phyloP scores from a whole-genome alignment of 2,329 filamentous ascomycete species.

The Phialophora chinensis region DNA sequence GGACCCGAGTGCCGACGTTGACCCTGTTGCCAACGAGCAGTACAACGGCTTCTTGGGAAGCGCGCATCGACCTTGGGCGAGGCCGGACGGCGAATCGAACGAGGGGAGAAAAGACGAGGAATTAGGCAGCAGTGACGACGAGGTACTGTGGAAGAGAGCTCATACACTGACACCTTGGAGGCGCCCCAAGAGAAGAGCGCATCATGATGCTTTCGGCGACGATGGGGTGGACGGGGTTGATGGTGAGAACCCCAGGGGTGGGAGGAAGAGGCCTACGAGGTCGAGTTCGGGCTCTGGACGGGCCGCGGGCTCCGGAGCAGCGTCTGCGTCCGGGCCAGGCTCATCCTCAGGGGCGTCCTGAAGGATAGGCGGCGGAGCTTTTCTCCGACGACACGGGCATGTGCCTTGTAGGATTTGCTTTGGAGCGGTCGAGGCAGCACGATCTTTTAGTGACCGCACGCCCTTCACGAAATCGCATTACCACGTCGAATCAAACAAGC shows the following conservation, averaged over 20 bases:
- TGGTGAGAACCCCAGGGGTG: constrained; percentile 28
- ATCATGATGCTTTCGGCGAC: constrained; percentile 37
- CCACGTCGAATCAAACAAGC: not conserved
- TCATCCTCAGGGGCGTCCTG: constrained; percentile 26
- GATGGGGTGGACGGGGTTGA: constrained; percentile 30
- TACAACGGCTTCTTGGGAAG: constrained; percentile 40
- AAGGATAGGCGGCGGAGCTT: not conserved
- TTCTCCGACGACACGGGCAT: not conserved
- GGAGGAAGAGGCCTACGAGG: constrained; percentile 29
- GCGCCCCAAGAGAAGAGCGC: constrained; percentile 37
- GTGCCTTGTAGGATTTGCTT: not conserved
- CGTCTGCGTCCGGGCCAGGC: constrained; percentile 19
- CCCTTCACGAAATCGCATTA: not conserved
- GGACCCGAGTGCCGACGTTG: constrained; percentile 51
- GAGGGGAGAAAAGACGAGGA: constrained; percentile 26
- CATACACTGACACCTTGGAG: constrained; percentile 35
- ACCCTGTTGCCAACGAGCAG: constrained; percentile 26
- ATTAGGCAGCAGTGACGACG: constrained; percentile 38
- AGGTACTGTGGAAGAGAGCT: constrained; percentile 37
- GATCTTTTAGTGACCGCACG: not conserved
- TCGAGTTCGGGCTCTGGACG: constrained; percentile 25
- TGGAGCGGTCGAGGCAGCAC: not conserved
- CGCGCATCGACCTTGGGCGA: constrained; percentile 33
- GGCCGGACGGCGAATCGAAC: constrained; percentile 19
- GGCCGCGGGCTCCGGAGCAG: constrained; percentile 21